A percentile compares a stretch with the other conserved stretches of the same genome.
Conservation (phyloP, 805 yeast genomes). For the Kodamaea leandrae region DNA sequence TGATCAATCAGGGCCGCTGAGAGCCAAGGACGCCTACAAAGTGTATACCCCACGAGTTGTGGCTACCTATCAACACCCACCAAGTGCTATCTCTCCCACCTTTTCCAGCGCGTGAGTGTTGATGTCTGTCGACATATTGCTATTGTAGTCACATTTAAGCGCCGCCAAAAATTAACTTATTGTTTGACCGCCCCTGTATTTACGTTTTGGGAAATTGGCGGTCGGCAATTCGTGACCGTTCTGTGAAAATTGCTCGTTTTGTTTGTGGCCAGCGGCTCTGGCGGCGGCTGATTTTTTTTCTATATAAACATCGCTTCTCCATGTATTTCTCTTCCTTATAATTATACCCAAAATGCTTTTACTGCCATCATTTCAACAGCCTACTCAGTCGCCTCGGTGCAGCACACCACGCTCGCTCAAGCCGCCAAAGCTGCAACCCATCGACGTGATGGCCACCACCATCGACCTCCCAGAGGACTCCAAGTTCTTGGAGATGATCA, state of each 20-base stretch:
- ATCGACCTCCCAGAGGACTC: slow-evolving; percentile 10
- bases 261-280: neutral
- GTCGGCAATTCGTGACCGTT: neutral
- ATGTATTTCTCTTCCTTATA: neutral
- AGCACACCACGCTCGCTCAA: slow-evolving; percentile 7
- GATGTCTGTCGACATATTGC: no score
- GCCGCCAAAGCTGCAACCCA: slow-evolving; percentile 5
- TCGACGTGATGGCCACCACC: slow-evolving; percentile 8
- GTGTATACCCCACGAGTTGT: no score
- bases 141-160: no score
- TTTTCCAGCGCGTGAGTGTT: no score
- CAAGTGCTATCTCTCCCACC: no score
- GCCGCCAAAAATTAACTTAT: no score
- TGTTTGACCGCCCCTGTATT: no score
- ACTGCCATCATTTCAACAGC: slow-evolving; percentile 4
- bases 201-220: neutral
- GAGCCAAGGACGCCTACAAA: no score
- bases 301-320: neutral
- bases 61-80: no score
- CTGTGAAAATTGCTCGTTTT: neutral
- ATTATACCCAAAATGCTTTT: slow-evolving; percentile 3
- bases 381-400: slow-evolving; percentile 3
- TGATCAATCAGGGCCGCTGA: no score
- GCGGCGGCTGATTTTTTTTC: slow-evolving; percentile 1
- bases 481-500: slow-evolving; percentile 25